phyloP scores from a whole-genome alignment of 495 filamentous ascomycete species.

The Collariella sp. region DNA sequence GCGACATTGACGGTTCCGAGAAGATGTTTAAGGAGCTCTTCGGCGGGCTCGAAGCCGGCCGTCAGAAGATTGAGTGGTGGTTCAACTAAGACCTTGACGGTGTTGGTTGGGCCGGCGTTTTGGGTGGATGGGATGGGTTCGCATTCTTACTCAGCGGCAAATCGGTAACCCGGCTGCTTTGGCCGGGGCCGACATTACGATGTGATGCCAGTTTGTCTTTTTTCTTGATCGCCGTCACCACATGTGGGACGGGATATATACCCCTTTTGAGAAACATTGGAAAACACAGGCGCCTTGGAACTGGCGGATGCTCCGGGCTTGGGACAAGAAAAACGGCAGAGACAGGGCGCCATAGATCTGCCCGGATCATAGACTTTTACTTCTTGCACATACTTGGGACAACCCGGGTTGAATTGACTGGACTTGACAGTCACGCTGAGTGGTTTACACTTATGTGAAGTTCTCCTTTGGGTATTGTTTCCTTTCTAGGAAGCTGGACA shows the following conservation, averaged over 20 bases:
- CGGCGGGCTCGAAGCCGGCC: conserved; percentile 29
- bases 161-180: background rate
- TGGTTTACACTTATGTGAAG: too few relatives aligned
- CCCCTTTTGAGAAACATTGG: conserved; percentile 3
- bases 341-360: background rate
- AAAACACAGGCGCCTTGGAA: conserved; percentile 1
- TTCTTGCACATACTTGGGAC: conserved; percentile 22
- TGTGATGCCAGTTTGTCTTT: conserved; percentile 7
- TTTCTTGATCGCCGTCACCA: background rate
- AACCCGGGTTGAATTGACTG: background rate
- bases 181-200: background rate
- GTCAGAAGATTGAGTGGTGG: conserved; percentile 30
- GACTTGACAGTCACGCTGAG: background rate
- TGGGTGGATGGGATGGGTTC: background rate
- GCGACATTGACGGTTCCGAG: conserved; percentile 42
- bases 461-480: too few relatives aligned
- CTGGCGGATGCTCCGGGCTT: background rate
- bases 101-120: background rate
- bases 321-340: background rate
- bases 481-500: too few relatives aligned
- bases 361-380: conserved; percentile 20
- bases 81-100: conserved; percentile 26
- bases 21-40: conserved; percentile 38
- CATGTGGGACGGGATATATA: conserved; percentile 3
- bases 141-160: background rate